Evolutionary conservation across 805 yeast genomes (phyloP).

Genomic region (Kuraishia molischiana): DNA sequence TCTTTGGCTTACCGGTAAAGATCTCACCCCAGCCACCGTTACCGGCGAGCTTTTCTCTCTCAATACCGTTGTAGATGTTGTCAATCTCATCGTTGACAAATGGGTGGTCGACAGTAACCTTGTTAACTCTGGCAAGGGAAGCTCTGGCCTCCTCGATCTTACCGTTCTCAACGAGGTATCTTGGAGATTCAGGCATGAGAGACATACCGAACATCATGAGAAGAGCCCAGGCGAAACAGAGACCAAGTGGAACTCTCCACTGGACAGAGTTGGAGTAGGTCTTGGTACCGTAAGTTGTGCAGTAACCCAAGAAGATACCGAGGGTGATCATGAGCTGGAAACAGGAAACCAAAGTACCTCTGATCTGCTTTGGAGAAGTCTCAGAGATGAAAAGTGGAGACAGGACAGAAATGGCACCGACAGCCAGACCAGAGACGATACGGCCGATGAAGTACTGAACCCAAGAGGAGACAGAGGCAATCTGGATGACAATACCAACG

Average conservation of each 20-base stretch:
- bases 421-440: constrained; percentile 45
- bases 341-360: constrained; percentile 64
- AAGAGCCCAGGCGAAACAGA: constrained; percentile 44
- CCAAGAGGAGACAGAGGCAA: constrained; percentile 45
- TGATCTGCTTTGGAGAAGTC: constrained; percentile 56
- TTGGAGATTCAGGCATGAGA: constrained; percentile 63
- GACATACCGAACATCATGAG: constrained; percentile 46
- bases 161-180: constrained; percentile 50
- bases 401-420: constrained; percentile 42
- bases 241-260: constrained; percentile 59
- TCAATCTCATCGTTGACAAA: constrained; percentile 22
- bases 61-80: constrained; percentile 32
- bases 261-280: constrained; percentile 38
- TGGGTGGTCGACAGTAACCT: constrained; percentile 20
- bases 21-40: constrained; percentile 41
- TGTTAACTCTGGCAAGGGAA: constrained; percentile 39
- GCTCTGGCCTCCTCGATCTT: constrained; percentile 42
- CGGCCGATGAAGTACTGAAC: constrained; percentile 58
- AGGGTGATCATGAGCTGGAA: constrained; percentile 63
- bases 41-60: constrained; percentile 38
- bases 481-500: constrained; percentile 53
- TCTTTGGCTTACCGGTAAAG: constrained; percentile 39
- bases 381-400: constrained; percentile 57
- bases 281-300: constrained; percentile 58
- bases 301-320: constrained; percentile 65